These are phyloP conservation scores for Phytophthora tubulina DNA, from an alignment of 352 stramenopile species.

Conservation along the genomic window DNA sequence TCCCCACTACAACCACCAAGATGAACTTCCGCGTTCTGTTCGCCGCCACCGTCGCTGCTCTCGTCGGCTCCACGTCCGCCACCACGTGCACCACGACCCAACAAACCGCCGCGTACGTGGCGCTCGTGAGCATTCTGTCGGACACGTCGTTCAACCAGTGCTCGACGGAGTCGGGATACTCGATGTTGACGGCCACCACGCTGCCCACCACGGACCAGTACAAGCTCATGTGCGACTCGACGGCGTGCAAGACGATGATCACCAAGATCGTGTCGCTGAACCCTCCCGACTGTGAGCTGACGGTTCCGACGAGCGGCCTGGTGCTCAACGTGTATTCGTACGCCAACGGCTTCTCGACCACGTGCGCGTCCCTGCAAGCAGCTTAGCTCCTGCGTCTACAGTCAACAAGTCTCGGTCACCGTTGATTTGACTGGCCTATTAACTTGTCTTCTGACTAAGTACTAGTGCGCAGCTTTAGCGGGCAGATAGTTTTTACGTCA, in stretches of 20 bases:
- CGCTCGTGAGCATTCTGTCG: conserved; percentile 33
- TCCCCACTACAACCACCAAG: conserved; percentile 9
- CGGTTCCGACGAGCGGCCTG: conserved; percentile 40
- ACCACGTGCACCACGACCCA: conserved; percentile 31
- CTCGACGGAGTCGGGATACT: conserved; percentile 36
- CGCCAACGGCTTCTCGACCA: conserved; percentile 37
- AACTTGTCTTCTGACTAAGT: background rate
- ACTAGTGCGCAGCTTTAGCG: background rate
- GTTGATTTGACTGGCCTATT: background rate
- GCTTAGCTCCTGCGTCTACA: background rate
- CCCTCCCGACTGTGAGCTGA: conserved; percentile 43
- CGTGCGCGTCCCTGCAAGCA: conserved; percentile 26
- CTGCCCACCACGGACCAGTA: conserved; percentile 35
- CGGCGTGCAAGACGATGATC: conserved; percentile 38
- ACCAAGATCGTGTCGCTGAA: conserved; percentile 34
- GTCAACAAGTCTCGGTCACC: too few species aligned
- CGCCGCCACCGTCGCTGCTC: conserved; percentile 26
- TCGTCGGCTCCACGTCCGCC: conserved; percentile 23
- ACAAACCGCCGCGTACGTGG: conserved; percentile 31
- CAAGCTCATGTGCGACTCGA: conserved; percentile 36
- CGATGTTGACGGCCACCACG: conserved; percentile 34
- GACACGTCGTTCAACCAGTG: conserved; percentile 34
- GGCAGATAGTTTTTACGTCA: too few species aligned
- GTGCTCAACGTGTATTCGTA: conserved; percentile 42
- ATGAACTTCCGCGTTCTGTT: conserved; percentile 41